A percentile compares a stretch with the other conserved stretches of the same genome.
phyloP scores from a whole-genome alignment of 164 flowering plant genomes.

The Macadamia integrifolia region DNA sequence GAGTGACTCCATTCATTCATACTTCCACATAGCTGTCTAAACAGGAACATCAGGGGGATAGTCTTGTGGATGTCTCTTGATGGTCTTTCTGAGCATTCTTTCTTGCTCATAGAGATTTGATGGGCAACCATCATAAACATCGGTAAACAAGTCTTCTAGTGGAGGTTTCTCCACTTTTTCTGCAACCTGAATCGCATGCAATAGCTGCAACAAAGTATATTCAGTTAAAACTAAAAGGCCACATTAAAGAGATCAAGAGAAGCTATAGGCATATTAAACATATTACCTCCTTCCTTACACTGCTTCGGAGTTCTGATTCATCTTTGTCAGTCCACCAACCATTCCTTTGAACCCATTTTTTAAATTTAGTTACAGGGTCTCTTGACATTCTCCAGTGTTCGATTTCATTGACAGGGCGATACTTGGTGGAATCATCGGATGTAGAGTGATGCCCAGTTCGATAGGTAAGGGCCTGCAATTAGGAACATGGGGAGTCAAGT shows the following conservation, averaged over 20 bases:
- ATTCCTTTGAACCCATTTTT: slow-evolving; percentile 75
- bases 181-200: slow-evolving; percentile 58
- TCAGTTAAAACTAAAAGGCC: not conserved
- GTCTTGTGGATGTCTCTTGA: slow-evolving; percentile 42
- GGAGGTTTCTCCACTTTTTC: slow-evolving; percentile 55
- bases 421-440: slow-evolving; percentile 94
- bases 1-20: not conserved
- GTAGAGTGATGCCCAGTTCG: slow-evolving; percentile 92
- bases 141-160: slow-evolving; percentile 46
- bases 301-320: slow-evolving; percentile 54
- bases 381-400: slow-evolving; percentile 63
- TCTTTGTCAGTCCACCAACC: slow-evolving; percentile 73
- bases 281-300: slow-evolving; percentile 56
- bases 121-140: slow-evolving; percentile 50
- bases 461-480: slow-evolving; percentile 75
- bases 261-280: not conserved
- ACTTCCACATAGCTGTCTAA: slow-evolving; percentile 6
- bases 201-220: slow-evolving; percentile 27
- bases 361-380: slow-evolving; percentile 61
- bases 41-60: slow-evolving; percentile 50
- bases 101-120: slow-evolving; percentile 57
- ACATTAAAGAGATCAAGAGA: not conserved
- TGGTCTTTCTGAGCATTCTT: slow-evolving; percentile 30
- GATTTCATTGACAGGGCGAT: slow-evolving; percentile 68
- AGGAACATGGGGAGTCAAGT: not conserved